Conservation (phyloP, 495 filamentous ascomycete genomes). For the Penicillium manginii region DNA sequence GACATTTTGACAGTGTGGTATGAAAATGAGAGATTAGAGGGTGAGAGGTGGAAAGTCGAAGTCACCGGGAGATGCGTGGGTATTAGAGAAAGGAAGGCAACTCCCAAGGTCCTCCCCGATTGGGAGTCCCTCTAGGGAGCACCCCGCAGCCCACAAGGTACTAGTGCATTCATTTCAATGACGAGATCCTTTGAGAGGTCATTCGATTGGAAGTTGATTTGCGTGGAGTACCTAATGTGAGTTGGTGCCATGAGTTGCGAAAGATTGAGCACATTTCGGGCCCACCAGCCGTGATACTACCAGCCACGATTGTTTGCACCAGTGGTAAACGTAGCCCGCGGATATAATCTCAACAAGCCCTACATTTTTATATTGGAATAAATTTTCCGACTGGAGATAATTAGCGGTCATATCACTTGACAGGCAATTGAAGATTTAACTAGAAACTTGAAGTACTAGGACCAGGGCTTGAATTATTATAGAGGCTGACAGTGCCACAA, state of each 20-base stretch:
- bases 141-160: slow-evolving; percentile 24
- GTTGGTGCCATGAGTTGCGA: slow-evolving; percentile 8
- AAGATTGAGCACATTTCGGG: slow-evolving; percentile 27
- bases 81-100: background rate
- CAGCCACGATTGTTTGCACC: no score
- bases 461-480: no score
- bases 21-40: slow-evolving; percentile 1
- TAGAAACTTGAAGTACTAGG: no score
- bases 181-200: background rate
- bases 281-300: slow-evolving; percentile 4
- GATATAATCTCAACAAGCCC: no score
- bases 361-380: no score
- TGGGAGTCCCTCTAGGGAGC: slow-evolving; percentile 11
- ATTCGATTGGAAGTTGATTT: background rate
- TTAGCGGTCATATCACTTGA: no score
- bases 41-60: background rate
- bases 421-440: no score
- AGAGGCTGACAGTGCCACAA: no score
- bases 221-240: background rate
- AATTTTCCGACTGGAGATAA: no score
- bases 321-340: no score
- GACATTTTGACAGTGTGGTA: slow-evolving; percentile 15
- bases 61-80: background rate
- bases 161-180: background rate
- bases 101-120: slow-evolving; percentile 24